Base-by-base conservation (phyloP, 768 basidiomycete species). In the Mycena rosella region DNA sequence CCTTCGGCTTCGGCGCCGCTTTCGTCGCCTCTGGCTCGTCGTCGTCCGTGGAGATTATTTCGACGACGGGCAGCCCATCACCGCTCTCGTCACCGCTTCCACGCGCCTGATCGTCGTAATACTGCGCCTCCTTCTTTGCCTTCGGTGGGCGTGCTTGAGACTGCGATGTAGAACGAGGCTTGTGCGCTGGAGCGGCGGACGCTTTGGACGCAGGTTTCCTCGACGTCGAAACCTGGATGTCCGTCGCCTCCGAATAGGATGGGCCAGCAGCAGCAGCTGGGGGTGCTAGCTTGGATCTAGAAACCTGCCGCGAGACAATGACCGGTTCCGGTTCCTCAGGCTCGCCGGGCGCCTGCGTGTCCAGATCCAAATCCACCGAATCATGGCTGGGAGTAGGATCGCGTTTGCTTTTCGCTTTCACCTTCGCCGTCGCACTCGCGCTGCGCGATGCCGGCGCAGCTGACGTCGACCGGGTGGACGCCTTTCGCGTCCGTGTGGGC, bases 1-100 rank as follows among this genome's bases (percentile, higher is more conserved):
- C 66, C 38, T 70, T 72, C 68, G 27, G 56, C 56, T 49, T 72
- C 60, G 45, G 49, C 32, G 57, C 65, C 53, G 61, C 70, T 20
- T 73, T 67, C n/a, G 69, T 61, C n/a, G 73, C 68, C 14, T 68
- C 65, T 13, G 70, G 74, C 29, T 74, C 76, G n/a, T 81, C 80
- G 36, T 82, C 82, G 42, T 83, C 82, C 10, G 81, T 80, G 9
- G 81, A 82, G 18, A 85, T 79, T 55, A 85, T 79, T 55, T 84
- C 82, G 27, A 84, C 80, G 18, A 84, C 80, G 68, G 79, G 78
- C 67, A 77, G 34, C 71, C 72, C 67, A 72, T 77, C 47, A 56
- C 60, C 67, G 30, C 26, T 42, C 57, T 60, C 61, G n/a, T 29
- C 51, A 13, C 27, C 51, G 54, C 26, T 58, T 26, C 34, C 61